Percentiles rank a stretch among this genome's conserved stretches.
Conservation (phyloP, 1,139 yeast genomes). For the Yamadazyma spencermartinsiae region DNA sequence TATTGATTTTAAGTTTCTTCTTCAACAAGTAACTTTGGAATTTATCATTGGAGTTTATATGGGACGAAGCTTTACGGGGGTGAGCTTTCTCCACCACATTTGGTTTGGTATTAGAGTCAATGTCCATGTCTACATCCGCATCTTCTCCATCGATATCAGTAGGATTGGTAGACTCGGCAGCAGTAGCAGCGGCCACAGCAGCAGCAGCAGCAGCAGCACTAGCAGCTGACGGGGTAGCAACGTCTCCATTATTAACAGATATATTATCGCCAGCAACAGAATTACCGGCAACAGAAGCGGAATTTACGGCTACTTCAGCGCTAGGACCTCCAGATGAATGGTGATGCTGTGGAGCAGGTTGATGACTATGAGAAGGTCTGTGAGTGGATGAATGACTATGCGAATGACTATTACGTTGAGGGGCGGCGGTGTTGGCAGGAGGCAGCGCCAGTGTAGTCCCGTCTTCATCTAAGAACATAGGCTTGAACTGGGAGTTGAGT, state of each 20-base stretch:
- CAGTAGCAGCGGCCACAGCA: not conserved
- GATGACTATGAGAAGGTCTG: conserved; percentile 2
- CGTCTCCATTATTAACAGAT: too few relatives aligned
- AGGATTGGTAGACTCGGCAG: not conserved
- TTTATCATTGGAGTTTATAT: conserved; percentile 8
- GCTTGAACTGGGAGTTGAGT: conserved; percentile 4
- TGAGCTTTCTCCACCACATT: not conserved
- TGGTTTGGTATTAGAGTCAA: not conserved
- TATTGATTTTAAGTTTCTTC: conserved; percentile 19
- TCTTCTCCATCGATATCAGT: not conserved
- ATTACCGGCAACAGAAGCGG: not conserved
- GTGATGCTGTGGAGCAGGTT: not conserved
- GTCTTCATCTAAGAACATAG: conserved; percentile 4
- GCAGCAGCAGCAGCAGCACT: conserved; percentile 1
- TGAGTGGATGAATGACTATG: conserved; percentile 2
- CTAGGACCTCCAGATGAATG: not conserved
- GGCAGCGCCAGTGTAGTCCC: not conserved
- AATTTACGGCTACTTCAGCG: not conserved
- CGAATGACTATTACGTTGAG: not conserved
- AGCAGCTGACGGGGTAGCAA: not conserved
- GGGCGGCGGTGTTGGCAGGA: not conserved
- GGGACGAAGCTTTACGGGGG: conserved; percentile 1
- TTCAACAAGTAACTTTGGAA: conserved; percentile 14
- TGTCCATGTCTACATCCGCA: not conserved
- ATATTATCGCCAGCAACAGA: too few relatives aligned